phyloP scores from a whole-genome alignment of 2,329 filamentous ascomycete genomes.

The Pleoardoris graminearum region DNA sequence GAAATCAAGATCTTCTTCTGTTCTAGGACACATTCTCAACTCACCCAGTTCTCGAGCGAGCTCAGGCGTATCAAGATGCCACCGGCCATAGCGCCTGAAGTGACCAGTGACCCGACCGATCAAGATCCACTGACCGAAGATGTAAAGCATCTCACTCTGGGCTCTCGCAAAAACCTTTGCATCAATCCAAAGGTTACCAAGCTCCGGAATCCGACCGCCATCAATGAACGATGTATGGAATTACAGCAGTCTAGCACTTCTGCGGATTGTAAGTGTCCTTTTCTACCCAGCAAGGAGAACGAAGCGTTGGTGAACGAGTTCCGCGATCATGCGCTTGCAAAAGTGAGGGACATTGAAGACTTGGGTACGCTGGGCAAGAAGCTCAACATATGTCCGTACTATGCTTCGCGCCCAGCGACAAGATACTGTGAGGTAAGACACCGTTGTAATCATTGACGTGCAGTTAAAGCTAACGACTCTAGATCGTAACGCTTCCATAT shows the following conservation, averaged over 20 bases:
- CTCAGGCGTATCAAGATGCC: constrained; percentile 77
- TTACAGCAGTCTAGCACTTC: constrained; percentile 72
- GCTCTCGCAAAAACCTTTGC: constrained; percentile 84
- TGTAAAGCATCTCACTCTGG: constrained; percentile 80
- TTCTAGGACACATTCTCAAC: constrained; percentile 88
- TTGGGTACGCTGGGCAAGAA: constrained; percentile 75
- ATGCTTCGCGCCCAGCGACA: constrained; percentile 86
- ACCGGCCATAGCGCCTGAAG: constrained; percentile 59
- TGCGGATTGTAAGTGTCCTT: constrained; percentile 71
- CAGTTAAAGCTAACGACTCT: constrained; percentile 16
- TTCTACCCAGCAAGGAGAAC: constrained; percentile 77
- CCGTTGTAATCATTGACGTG: not conserved
- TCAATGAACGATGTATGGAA: constrained; percentile 92
- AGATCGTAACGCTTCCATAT: constrained; percentile 90
- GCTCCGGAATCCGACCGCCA: constrained; percentile 71
- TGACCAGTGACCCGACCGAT: constrained; percentile 11
- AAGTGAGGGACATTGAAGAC: constrained; percentile 91
- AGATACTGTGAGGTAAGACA: constrained; percentile 69
- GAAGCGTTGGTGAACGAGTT: constrained; percentile 75
- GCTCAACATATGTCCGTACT: constrained; percentile 88
- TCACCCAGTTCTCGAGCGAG: constrained; percentile 85
- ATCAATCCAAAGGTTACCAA: constrained; percentile 82
- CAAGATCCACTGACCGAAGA: constrained; percentile 55
- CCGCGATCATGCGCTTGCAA: constrained; percentile 80
- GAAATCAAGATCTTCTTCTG: constrained; percentile 88